Base-by-base conservation (phyloP, 1,139 yeast genomes). In the Kurtzmaniella natalensis region DNA sequence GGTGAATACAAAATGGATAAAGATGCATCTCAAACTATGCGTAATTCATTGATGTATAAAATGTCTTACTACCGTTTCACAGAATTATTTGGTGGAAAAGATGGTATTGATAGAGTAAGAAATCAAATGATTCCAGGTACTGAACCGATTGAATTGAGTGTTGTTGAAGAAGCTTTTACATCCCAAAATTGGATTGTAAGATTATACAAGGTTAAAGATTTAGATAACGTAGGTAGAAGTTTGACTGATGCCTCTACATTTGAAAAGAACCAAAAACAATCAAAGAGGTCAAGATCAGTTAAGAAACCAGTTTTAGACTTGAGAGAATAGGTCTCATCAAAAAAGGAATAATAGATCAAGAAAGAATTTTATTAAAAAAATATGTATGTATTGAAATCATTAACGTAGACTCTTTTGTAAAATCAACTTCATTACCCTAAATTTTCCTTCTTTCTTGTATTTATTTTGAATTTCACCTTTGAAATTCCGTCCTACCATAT, bases 141-240 rank as follows among this genome's bases (percentile, higher is more conserved):
- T 7, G 67, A 70, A 36, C 64, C 76, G 20, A 83, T 85, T 27
- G 70, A 76, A 34, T 70, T 89, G 48, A 80, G 80, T 54, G 81
- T 81, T 34, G 69, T 89, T 31, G 98, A 94, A 52, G 99, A 94
- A 67, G 98, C 83, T 0, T 94, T 82, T 64, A 92, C 98, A 2
- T 74, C 94, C 34, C 95, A 88, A 55, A 94, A 92, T 70, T 94
- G 97, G 97, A 74, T 94, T 48, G 96, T 94, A 21, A 78, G 99
- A 64, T 76, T 94, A 42, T 94, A 85, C 69, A 86, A 88, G 70
- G 88, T 94, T 45, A 92, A 89, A 64, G 94, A 87, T 44, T 72
- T 76, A 41, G 99, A 94, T 58, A 78, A 78, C 44, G 76, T 85
- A 42, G 98, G 97, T 34, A 78, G 98, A 59, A 81, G 79, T 47